Evolutionary conservation across 768 basidiomycete species (phyloP), one percentile per base, ranked within the genome.

Genomic region (Hemileccinum rubropunctum): DNA sequence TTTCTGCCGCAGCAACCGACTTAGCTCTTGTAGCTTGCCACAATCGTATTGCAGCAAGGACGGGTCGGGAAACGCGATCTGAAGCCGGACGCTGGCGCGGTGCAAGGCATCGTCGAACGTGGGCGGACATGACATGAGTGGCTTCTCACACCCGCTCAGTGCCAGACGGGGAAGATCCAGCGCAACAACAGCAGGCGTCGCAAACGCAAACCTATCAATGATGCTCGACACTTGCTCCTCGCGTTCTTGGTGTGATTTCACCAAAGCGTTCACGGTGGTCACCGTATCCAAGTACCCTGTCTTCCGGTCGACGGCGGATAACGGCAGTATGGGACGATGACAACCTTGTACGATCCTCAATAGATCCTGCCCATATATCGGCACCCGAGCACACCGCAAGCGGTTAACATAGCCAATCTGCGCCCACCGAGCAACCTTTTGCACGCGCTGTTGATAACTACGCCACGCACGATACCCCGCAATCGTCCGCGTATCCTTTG

Each of bases 1-100:
- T 68, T 83, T 88, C 66, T 89, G 81, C 39, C 91, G 82, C 10
- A 98, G 75, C 23, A 98, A 73, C 21, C 71, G 73, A n/a, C 83
- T 80, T 8, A 98, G 80, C 49, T 84, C 79, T 60, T 97, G 95
- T 12, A 98, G 78, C 63, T 98, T 98, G 39, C 95, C 95, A 60
- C 95, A 97, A 66, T 98, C 95, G 65, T 93, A 97, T 63, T 97
- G 94, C 7, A 97, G 76, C 28, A 95, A 75, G 4, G 85, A 90
- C 0, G 86, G 81, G 58, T 95, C 91, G 0, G 95, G 95, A 66
- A 98, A 97, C 2, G 92, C 94, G 47, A 98, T 91, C 58, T 93
- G 91, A 27, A 92, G 76, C 64, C 91, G 92, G 57, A 93, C 91
- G 36, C 78, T 82, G 1, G 86, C 70, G 21, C 72, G 77, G 64